These are phyloP conservation scores for Ophiostoma sp. DNA, from an alignment of 2,329 filamentous ascomycete species.

Conservation along the genomic window DNA sequence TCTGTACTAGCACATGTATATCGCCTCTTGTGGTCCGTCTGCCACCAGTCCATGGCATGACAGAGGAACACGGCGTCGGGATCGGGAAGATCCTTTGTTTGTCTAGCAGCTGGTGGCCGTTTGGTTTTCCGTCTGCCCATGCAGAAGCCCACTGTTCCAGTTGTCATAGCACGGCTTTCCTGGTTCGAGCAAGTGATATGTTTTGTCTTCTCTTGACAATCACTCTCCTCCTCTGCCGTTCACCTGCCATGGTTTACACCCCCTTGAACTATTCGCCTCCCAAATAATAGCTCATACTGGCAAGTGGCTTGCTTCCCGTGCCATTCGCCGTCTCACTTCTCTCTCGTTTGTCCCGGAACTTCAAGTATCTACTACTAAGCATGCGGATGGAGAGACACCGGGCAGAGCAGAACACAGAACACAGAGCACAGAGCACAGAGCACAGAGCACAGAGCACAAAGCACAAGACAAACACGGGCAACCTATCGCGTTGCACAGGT, in stretches of 20 bases:
- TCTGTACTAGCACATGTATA: slow-evolving; percentile 1
- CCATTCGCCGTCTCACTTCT: slow-evolving; percentile 11
- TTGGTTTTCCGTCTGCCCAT: background rate
- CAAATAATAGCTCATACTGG: slow-evolving; percentile 15
- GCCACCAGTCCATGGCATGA: background rate
- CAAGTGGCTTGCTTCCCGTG: background rate
- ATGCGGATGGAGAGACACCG: background rate
- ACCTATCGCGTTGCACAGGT: background rate
- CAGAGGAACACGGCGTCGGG: slow-evolving; percentile 11
- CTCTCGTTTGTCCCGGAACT: background rate
- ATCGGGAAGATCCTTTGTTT: slow-evolving; percentile 6
- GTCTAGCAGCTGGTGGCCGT: background rate
- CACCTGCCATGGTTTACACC: background rate
- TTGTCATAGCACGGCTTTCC: background rate
- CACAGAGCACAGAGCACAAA: background rate
- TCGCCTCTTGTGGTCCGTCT: slow-evolving; percentile 8
- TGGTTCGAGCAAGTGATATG: background rate
- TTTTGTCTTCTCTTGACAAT: background rate
- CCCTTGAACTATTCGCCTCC: background rate
- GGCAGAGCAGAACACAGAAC: background rate
- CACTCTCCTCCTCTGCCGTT: background rate
- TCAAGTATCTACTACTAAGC: background rate
- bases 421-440: too few species aligned
- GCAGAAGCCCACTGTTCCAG: background rate
- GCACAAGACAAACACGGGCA: background rate